Percentiles rank a stretch among this genome's conserved stretches.
Evolutionary conservation across 2,329 filamentous ascomycete species (phyloP).

Genomic region (Huntiella bhutanensis): DNA sequence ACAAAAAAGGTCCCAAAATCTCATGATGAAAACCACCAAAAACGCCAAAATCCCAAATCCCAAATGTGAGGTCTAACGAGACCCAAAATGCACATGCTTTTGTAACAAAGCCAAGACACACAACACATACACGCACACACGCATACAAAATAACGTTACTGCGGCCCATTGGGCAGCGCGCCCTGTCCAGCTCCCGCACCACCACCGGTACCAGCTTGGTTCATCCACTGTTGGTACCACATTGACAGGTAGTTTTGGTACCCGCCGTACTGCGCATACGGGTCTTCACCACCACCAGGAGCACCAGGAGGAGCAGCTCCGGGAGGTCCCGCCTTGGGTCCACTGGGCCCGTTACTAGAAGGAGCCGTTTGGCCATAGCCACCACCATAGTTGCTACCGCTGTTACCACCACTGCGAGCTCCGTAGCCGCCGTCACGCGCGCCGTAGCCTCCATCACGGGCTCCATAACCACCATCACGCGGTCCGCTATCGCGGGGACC

Average conservation of each 20-base stretch:
- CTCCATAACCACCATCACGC: constrained; percentile 8
- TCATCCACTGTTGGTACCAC: constrained; percentile 54
- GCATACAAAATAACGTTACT: constrained; percentile 1
- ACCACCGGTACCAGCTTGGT: constrained; percentile 24
- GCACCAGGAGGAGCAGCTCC: constrained; percentile 11
- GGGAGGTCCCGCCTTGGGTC: constrained; percentile 23
- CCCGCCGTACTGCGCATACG: constrained; percentile 66
- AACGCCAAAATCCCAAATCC: too few species aligned
- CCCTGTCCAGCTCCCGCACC: constrained; percentile 16
- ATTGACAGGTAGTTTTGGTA: constrained; percentile 64
- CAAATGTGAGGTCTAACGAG: too few species aligned
- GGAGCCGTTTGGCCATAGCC: constrained; percentile 5
- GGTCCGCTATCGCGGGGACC: constrained; percentile 7
- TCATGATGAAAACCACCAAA: too few species aligned
- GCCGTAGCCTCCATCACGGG: constrained; percentile 7
- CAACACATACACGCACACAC: not conserved
- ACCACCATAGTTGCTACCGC: constrained; percentile 6
- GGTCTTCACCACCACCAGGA: constrained; percentile 33
- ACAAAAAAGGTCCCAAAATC: too few species aligned
- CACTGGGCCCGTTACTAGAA: constrained; percentile 13
- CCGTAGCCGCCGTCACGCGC: constrained; percentile 8
- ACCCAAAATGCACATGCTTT: too few species aligned
- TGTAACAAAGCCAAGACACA: constrained; percentile 1
- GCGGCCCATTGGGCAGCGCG: constrained; percentile 11
- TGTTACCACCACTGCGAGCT: constrained; percentile 8